Conservation (phyloP, 2,329 filamentous ascomycete species). For the Hypoxylon sp. region DNA sequence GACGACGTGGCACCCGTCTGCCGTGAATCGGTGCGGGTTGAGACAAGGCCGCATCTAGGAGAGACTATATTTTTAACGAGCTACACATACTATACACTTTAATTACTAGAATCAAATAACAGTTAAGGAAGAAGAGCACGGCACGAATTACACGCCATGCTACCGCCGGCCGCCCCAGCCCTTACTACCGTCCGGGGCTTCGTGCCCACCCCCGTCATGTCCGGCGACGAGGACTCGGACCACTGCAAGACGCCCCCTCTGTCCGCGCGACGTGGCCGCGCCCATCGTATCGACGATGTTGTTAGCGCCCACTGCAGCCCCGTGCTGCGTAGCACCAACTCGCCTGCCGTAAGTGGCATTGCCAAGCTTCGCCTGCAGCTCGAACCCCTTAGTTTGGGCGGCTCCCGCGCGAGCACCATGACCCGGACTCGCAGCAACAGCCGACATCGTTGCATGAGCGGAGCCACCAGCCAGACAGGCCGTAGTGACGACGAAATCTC, state of each 20-base stretch:
- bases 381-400: constrained; percentile 76
- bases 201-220: constrained; percentile 60
- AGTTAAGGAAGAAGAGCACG: constrained; percentile 3
- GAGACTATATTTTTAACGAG: constrained; percentile 18
- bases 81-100: constrained; percentile 17
- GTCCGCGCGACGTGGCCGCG: constrained; percentile 50
- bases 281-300: constrained; percentile 59
- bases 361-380: constrained; percentile 83
- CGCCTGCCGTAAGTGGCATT: constrained; percentile 73
- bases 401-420: constrained; percentile 61
- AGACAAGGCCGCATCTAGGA: constrained; percentile 27
- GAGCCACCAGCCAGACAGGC: constrained; percentile 58
- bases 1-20: constrained; percentile 60
- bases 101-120: constrained; percentile 9
- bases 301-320: constrained; percentile 72
- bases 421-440: constrained; percentile 62
- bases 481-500: constrained; percentile 72
- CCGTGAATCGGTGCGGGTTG: constrained; percentile 52
- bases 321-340: constrained; percentile 59
- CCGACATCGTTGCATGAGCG: constrained; percentile 63
- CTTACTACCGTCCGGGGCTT: constrained; percentile 66
- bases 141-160: constrained; percentile 47
- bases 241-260: constrained; percentile 51
- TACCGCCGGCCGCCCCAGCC: constrained; percentile 57
- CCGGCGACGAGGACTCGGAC: constrained; percentile 67